phyloP scores from a whole-genome alignment of 1,284 basidiomycete genomes.

The Xerocomus minutiporus region DNA sequence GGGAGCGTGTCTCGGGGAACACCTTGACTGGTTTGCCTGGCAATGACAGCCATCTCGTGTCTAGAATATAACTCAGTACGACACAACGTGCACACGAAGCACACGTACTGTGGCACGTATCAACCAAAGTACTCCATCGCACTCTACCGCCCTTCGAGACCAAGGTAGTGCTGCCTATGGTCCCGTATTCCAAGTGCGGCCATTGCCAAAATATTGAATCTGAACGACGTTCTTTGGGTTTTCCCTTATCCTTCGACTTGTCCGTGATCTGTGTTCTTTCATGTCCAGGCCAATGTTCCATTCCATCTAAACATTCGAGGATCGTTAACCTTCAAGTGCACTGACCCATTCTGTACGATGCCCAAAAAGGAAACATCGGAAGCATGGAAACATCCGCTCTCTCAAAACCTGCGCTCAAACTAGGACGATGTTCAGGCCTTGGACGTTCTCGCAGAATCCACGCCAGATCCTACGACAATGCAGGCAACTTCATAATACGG shows the following conservation, averaged over 20 bases:
- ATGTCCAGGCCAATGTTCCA: conserved; percentile 64
- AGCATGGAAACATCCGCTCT: background rate
- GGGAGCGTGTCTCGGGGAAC: conserved; percentile 53
- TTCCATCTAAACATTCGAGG: conserved; percentile 49
- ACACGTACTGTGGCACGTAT: conserved; percentile 17
- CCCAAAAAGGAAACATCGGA: conserved; percentile 21
- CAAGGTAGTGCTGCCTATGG: conserved; percentile 51
- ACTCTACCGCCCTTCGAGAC: conserved; percentile 40
- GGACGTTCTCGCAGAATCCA: conserved; percentile 37
- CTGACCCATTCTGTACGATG: background rate
- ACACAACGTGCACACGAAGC: conserved; percentile 14
- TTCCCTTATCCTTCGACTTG: conserved; percentile 22
- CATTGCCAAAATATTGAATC: conserved; percentile 35
- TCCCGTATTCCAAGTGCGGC: conserved; percentile 53
- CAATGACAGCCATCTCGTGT: conserved; percentile 19
- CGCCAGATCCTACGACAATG: conserved; percentile 36
- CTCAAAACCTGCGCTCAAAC: conserved; percentile 9
- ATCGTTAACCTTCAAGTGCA: too few species aligned
- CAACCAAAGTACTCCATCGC: conserved; percentile 50
- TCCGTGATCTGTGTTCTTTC: conserved; percentile 20
- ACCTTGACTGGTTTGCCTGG: conserved; percentile 37
- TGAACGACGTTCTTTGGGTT: conserved; percentile 8
- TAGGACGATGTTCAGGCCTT: conserved; percentile 47
- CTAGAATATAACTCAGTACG: conserved; percentile 13
- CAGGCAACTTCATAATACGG: conserved; percentile 40